Conservation (phyloP, 2,329 filamentous ascomycete species). For the Apiospora phragmitis region DNA sequence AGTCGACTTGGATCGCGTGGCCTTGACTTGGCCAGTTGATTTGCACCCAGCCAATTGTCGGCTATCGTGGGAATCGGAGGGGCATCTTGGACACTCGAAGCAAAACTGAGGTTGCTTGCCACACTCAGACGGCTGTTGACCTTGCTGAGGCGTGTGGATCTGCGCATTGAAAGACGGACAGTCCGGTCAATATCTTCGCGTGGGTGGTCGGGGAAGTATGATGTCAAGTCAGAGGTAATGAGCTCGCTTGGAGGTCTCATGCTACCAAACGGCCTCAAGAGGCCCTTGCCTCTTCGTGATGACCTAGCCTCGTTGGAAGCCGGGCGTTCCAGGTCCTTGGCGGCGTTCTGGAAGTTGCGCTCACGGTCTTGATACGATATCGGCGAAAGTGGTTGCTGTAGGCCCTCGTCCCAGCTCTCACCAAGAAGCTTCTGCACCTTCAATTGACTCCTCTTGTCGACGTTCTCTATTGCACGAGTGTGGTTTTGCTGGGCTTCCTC, state of each 20-base stretch:
- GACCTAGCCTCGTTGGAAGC: slow-evolving; percentile 47
- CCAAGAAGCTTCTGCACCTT: slow-evolving; percentile 90
- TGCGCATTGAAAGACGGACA: slow-evolving; percentile 85
- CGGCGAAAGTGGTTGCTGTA: slow-evolving; percentile 86
- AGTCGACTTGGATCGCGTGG: slow-evolving; percentile 45
- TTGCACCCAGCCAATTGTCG: slow-evolving; percentile 80
- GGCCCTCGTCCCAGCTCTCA: slow-evolving; percentile 76
- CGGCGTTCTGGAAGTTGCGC: slow-evolving; percentile 62
- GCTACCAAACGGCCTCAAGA: slow-evolving; percentile 82
- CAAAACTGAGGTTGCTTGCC: slow-evolving; percentile 89
- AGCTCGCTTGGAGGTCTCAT: slow-evolving; percentile 93
- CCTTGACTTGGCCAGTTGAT: slow-evolving; percentile 51
- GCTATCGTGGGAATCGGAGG: slow-evolving; percentile 95
- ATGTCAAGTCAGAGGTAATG: slow-evolving; percentile 93
- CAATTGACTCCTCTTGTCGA: slow-evolving; percentile 76
- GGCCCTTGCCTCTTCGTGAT: slow-evolving; percentile 42
- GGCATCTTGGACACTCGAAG: slow-evolving; percentile 88
- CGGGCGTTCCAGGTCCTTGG: slow-evolving; percentile 58
- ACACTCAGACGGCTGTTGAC: slow-evolving; percentile 92
- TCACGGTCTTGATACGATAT: slow-evolving; percentile 71
- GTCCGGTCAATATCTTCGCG: slow-evolving; percentile 95
- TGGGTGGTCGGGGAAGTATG: slow-evolving; percentile 95
- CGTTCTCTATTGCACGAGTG: slow-evolving; percentile 59
- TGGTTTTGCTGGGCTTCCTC: slow-evolving; percentile 81
- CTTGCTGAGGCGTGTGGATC: slow-evolving; percentile 87